phyloP scores from a whole-genome alignment of 2,329 filamentous ascomycete species.

The Knufia petricola region DNA sequence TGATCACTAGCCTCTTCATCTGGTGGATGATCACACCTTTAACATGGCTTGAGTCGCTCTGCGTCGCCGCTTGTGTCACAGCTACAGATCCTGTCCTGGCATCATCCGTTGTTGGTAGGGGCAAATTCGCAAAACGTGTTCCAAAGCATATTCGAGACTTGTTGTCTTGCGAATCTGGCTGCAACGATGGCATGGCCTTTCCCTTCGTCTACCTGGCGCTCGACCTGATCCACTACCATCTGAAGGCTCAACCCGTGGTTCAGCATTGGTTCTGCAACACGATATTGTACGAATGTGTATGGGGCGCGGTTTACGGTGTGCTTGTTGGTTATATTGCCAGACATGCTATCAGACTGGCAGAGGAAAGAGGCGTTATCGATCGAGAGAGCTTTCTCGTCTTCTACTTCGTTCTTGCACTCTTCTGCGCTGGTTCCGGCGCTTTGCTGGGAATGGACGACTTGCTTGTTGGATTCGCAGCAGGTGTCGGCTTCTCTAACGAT shows the following conservation, averaged over 20 bases:
- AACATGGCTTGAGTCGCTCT: slow-evolving; percentile 81
- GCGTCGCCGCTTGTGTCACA: slow-evolving; percentile 84
- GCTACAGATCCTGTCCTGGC: slow-evolving; percentile 94
- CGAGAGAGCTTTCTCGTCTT: slow-evolving; percentile 96
- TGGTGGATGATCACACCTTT: slow-evolving; percentile 79
- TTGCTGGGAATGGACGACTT: slow-evolving; percentile 87
- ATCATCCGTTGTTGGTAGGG: slow-evolving; percentile 95
- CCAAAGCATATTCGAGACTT: slow-evolving; percentile 95
- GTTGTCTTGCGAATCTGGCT: slow-evolving; percentile 91
- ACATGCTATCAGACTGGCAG: slow-evolving; percentile 79
- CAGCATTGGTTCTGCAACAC: slow-evolving; percentile 84
- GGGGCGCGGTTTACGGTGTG: slow-evolving; percentile 84
- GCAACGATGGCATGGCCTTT: slow-evolving; percentile 99
- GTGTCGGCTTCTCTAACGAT: slow-evolving; percentile 98
- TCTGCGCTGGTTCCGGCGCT: slow-evolving; percentile 88
- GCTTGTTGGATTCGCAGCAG: slow-evolving; percentile 85
- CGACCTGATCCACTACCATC: slow-evolving; percentile 77
- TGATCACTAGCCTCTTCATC: slow-evolving; percentile 79
- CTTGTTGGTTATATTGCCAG: slow-evolving; percentile 78
- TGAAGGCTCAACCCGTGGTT: slow-evolving; percentile 57
- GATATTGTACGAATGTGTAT: slow-evolving; percentile 89
- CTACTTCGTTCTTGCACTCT: slow-evolving; percentile 93
- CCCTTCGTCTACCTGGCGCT: slow-evolving; percentile 90
- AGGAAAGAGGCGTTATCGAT: slow-evolving; percentile 78
- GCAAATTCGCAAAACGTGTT: slow-evolving; percentile 94